Conservation (phyloP, 164 flowering plant genomes). For the Chimonanthus salicifolius region DNA sequence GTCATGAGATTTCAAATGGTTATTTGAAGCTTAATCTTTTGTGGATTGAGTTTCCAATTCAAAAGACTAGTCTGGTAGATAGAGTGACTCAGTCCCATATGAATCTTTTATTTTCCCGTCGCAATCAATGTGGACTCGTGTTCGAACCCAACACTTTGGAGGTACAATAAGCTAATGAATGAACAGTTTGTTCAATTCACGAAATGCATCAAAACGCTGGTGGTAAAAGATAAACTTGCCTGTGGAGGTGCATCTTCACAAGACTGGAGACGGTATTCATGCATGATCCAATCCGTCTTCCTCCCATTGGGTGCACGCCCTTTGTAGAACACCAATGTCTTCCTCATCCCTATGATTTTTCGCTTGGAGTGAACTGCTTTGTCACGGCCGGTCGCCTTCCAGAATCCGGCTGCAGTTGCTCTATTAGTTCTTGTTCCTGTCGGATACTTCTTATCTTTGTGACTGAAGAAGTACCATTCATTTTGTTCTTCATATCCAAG, state of each 20-base stretch:
- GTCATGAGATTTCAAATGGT: too few species aligned
- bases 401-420: conserved; percentile 75
- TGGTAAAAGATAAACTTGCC: conserved; percentile 31
- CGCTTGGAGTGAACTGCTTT: conserved; percentile 65
- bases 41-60: too few species aligned
- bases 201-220: not conserved
- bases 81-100: too few species aligned
- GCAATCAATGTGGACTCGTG: too few species aligned
- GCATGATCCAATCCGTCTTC: conserved; percentile 83
- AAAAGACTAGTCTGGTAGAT: too few species aligned
- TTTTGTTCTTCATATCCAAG: conserved; percentile 60
- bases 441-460: conserved; percentile 79
- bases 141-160: too few species aligned
- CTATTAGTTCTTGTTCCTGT: conserved; percentile 73
- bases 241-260: conserved; percentile 56
- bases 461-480: conserved; percentile 86
- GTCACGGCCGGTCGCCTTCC: conserved; percentile 88
- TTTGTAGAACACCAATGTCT: conserved; percentile 76
- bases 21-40: too few species aligned
- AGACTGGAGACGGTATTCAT: conserved; percentile 67
- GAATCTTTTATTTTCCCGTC: too few species aligned
- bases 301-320: conserved; percentile 81
- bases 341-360: conserved; percentile 67
- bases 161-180: too few species aligned
- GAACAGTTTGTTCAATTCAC: too few species aligned